Conservation (phyloP, 805 yeast genomes). For the Myxozyma geophila region DNA sequence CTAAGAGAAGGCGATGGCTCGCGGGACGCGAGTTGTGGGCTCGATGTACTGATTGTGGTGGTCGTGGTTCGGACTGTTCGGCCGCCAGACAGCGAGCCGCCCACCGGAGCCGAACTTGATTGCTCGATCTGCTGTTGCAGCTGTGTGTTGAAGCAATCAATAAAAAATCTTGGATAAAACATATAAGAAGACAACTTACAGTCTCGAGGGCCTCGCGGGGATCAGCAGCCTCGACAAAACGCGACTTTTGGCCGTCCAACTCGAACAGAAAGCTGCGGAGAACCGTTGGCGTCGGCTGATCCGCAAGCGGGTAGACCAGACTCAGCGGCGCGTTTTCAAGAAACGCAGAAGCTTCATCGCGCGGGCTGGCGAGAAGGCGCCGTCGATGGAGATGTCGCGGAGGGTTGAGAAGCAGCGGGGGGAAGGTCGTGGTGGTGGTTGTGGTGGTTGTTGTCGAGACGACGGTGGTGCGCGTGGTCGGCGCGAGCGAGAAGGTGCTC, state of each 20-base stretch:
- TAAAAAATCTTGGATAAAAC: neutral
- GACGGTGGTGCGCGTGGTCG: conserved; percentile 36
- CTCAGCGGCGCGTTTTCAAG: no score
- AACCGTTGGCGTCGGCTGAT: conserved; percentile 44
- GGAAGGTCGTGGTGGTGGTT: conserved; percentile 36
- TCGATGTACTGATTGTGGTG: neutral
- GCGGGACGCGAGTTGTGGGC: neutral
- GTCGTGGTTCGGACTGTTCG: conserved; percentile 14
- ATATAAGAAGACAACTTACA: neutral
- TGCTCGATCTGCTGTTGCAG: conserved; percentile 10
- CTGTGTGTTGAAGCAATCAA: neutral
- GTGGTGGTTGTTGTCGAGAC: conserved; percentile 37
- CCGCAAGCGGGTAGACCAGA: conserved; percentile 42
- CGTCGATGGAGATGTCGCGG: conserved; percentile 13
- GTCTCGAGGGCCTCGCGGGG: neutral
- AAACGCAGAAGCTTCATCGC: neutral
- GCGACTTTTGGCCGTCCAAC: conserved; percentile 38
- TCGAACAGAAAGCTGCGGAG: conserved; percentile 43
- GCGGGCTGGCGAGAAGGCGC: neutral
- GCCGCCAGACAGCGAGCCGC: neutral
- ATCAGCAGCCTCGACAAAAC: conserved; percentile 40
- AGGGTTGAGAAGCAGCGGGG: conserved; percentile 30
- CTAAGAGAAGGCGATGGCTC: neutral
- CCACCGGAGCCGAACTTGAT: neutral
- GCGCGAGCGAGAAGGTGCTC: conserved; percentile 28